phyloP scores from a whole-genome alignment of 129 eudicot genomes.

The Daucus carota region DH1_v3.0 NC_030385.2:2114001-2114500 shows the following conservation, averaged over 20 bases:
- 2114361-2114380: not conserved
- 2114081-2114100: not conserved
- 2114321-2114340: not conserved
- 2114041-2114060: too few species aligned
- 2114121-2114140: not conserved
- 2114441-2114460: too few species aligned
- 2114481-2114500: too few species aligned
- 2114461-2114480: too few species aligned
- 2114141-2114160: too few species aligned
- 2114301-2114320: not conserved
- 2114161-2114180: not conserved
- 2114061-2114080: too few species aligned
- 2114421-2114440: not conserved
- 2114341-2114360: not conserved
- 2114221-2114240: not conserved
- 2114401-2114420: not conserved
- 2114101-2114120: not conserved
- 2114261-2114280: constrained; percentile 2
- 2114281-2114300: not conserved
- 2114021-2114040: too few species aligned
- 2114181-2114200: not conserved
- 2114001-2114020: too few species aligned
- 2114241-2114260: not conserved
- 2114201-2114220: too few species aligned
- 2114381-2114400: not conserved